Base-by-base conservation (phyloP, 805 yeast genomes). In the Cyberlindnera xishuangbannaensis region DNA sequence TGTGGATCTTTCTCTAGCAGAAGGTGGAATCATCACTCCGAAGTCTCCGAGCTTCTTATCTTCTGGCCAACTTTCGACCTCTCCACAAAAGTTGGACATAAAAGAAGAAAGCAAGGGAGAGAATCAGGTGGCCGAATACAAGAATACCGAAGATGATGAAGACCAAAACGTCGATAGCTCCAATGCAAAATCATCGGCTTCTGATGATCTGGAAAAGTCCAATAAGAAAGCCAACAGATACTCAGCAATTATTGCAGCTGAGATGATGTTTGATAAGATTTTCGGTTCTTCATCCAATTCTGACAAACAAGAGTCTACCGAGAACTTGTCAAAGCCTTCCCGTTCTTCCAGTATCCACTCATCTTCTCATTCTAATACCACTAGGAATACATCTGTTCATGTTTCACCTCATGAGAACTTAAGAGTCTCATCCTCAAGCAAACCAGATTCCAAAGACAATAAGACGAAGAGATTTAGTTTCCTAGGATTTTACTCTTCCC, bases 391-490 rank as follows among this genome's bases (percentile, higher is more conserved):
- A 4, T 35, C 48, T 23, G 29, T 27, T 10, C 25, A 25, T 3
- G 33, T 39, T 3, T 27, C 39, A 4, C 26, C 35, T n/a, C 29
- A 21, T 8, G 39, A 40, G 16, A 30, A 27, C n/a, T 18, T 28
- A 31, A 30, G 44, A 25, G 40, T 39, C 15, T 40, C 43, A 8
- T 25, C 38, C 15, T 31, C 45, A 24, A 9, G 14, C n/a, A 24
- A 24, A 24, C 15, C 9, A 20, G 11, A 20, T 12, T 9, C 9
- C 26, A 7, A 10, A 11, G n/a, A 11, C 9, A 40, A 33, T 25
- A 54, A 57, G 30, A 44, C 43, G 27, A 65, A 64, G 41, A 52
- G 72, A 40, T 65, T 65, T 42, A 64, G 70, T 43, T 52, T 66
- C 30, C 41, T 65, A 20, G 62, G 70, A 4, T 57, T 62, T 43